Evolutionary conservation across 257 asterid genomes (phyloP), one percentile per base, ranked within the genome.

Genomic region (Datura wrightii): DNA sequence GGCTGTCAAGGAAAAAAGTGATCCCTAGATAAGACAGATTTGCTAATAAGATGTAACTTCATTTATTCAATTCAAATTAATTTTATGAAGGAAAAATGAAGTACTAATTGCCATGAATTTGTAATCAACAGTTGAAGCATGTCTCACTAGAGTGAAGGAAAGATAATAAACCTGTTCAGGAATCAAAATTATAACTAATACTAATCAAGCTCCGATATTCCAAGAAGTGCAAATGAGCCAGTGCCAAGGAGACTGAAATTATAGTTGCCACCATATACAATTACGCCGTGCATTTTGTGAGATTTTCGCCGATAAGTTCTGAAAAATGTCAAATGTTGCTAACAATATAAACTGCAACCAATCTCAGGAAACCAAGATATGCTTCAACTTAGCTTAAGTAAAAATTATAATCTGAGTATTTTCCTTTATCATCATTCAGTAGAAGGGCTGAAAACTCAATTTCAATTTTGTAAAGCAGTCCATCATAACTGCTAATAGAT

Each of bases 401-500:
- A 37, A 67, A 67, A 37, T 7, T 16, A 31, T 42, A 67, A 39
- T 14, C 15, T 10, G 52, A 67, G 19, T 65, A 67, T 14, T 67
- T 39, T 39, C 78, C 31, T 37, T 67, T 15, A 39, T 18, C 78
- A 3, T 37, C 48, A 66, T 66, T 66, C 74, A 66, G 18, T 66
- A 36, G 5, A 66, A 34, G 46, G 34, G 52, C 78, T 39, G 78
- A 67, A 67, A 39, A 67, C 13, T 39, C 34, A 69, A 2, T 69
- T 16, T 41, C 36, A 69, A 16, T 18, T 41, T 0, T 53, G 53
- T 36, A 69, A 69, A 69, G 79, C 79, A 39, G 54, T 69, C 19
- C 53, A 69, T 18, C 53, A 69, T 18, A 53, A 69, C 79, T 69
- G 79, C 79, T 11, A 69, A 69, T 39, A 69, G 9, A 39, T 41